Evolutionary conservation across 129 eudicot genomes (phyloP).

Genomic region (Smallanthus sonchifolius): DNA sequence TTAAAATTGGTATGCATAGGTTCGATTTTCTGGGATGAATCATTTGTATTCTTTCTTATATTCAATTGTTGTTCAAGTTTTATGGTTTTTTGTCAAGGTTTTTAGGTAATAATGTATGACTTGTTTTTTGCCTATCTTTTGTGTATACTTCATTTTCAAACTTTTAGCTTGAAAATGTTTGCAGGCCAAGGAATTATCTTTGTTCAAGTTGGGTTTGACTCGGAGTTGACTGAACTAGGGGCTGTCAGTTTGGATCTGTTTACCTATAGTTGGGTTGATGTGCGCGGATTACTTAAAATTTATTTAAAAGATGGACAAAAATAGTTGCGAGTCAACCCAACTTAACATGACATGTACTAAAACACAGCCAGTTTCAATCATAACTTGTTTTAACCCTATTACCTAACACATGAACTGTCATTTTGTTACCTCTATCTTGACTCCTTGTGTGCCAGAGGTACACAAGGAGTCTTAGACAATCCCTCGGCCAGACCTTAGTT

Average conservation of each 20-base stretch:
- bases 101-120: not conserved
- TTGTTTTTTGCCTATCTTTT: not conserved
- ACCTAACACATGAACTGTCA: too few relatives aligned
- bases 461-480: too few relatives aligned
- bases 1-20: constrained; percentile 28
- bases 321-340: too few relatives aligned
- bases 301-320: too few relatives aligned
- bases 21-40: constrained; percentile 20
- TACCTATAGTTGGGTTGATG: too few relatives aligned
- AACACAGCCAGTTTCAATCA: too few relatives aligned
- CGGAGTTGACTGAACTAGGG: not conserved
- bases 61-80: not conserved
- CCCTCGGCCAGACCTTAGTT: too few relatives aligned
- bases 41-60: not conserved
- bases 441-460: too few relatives aligned
- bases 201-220: not conserved
- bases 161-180: not conserved
- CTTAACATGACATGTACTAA: too few relatives aligned
- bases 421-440: too few relatives aligned
- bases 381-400: too few relatives aligned
- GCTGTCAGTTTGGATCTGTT: not conserved
- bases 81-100: not conserved
- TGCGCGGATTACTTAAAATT: too few relatives aligned
- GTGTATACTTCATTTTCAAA: not conserved
- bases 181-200: not conserved